Conservation (phyloP, 495 filamentous ascomycete species). For the Saxispiralis lemnorum region DNA sequence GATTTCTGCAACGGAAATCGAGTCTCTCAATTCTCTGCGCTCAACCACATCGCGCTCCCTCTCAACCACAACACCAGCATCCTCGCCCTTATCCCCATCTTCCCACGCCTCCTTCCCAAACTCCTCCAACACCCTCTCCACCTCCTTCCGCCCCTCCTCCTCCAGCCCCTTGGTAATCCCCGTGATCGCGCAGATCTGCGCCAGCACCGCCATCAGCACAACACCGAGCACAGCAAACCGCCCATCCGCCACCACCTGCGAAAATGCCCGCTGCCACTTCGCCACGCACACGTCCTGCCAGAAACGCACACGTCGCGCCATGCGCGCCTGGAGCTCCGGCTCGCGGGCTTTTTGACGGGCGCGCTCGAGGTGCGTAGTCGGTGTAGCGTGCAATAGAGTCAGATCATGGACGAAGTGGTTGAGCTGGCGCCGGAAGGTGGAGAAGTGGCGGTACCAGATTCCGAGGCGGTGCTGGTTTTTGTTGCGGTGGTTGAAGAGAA, state of each 20-base stretch:
- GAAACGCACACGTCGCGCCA: constrained; percentile 1
- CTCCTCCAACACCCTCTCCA: constrained; percentile 17
- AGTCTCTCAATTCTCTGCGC: not conserved
- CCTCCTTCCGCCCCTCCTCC: constrained; percentile 9
- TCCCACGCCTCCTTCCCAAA: constrained; percentile 18
- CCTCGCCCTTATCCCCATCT: constrained; percentile 11
- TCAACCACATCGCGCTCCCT: not conserved
- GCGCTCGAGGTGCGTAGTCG: constrained; percentile 5
- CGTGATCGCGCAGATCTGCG: constrained; percentile 5
- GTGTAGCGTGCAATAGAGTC: not conserved
- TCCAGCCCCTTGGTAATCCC: constrained; percentile 12
- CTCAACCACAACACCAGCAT: constrained; percentile 18
- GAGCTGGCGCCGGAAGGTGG: constrained; percentile 9
- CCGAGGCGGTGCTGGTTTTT: constrained; percentile 20
- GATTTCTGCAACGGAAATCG: not conserved
- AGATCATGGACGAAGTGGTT: not conserved
- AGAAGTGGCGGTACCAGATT: constrained; percentile 18
- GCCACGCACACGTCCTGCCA: constrained; percentile 13
- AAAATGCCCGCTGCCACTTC: constrained; percentile 15
- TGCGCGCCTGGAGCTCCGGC: not conserved
- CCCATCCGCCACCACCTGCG: constrained; percentile 11
- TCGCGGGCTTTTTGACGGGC: constrained; percentile 7
- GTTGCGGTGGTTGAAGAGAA: constrained; percentile 18
- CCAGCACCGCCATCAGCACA: constrained; percentile 7
- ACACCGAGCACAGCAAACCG: constrained; percentile 16